Conservation (phyloP, 768 basidiomycete species). For the Panaeolus papilionaceus region DNA sequence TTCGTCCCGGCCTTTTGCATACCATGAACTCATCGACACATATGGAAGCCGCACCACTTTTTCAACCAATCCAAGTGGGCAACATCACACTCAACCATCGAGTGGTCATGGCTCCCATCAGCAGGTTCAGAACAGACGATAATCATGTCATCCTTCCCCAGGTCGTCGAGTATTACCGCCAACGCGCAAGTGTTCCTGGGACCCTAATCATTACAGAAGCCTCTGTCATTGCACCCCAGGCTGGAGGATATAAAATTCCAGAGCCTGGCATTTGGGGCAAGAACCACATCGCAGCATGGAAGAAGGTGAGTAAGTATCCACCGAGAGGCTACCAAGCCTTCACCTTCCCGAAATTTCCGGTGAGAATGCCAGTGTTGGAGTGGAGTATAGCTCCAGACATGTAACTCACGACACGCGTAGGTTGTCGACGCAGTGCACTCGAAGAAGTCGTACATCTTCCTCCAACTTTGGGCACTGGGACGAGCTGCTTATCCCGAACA, state of each 20-base stretch:
- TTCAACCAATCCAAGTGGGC: slow-evolving; percentile 54
- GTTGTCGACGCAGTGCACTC: not conserved
- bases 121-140: slow-evolving; percentile 47
- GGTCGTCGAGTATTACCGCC: slow-evolving; percentile 52
- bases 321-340: not conserved
- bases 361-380: too few species aligned
- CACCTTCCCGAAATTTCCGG: too few species aligned
- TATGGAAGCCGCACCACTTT: slow-evolving; percentile 37
- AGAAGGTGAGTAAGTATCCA: slow-evolving; percentile 42
- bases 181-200: slow-evolving; percentile 52
- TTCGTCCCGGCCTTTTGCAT: too few species aligned
- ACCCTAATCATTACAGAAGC: slow-evolving; percentile 65
- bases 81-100: slow-evolving; percentile 49
- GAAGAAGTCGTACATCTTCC: slow-evolving; percentile 51
- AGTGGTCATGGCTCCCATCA: slow-evolving; percentile 60
- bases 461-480: slow-evolving; percentile 66
- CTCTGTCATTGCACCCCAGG: slow-evolving; percentile 54
- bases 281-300: slow-evolving; percentile 66
- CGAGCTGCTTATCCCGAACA: slow-evolving; percentile 41
- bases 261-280: slow-evolving; percentile 71
- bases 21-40: not conserved
- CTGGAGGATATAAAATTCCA: slow-evolving; percentile 49
- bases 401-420: not conserved
- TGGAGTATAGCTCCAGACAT: too few species aligned
- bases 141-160: slow-evolving; percentile 42